phyloP scores from a whole-genome alignment of 2,329 filamentous ascomycete species.

The Neurospora crassa region DNA sequence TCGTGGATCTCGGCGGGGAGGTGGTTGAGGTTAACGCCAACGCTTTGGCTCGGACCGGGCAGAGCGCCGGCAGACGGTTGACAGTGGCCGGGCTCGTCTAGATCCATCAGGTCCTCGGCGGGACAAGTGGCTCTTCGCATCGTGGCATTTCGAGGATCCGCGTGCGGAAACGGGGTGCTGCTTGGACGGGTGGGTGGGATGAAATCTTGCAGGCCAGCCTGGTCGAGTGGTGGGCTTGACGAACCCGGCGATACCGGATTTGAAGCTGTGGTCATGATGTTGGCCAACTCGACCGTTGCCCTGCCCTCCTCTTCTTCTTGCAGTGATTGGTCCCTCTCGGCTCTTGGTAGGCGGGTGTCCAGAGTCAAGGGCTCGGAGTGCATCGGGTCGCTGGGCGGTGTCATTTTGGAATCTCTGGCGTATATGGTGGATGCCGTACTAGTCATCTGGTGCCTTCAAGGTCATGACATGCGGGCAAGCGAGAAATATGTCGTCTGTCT shows the following conservation, averaged over 20 bases:
- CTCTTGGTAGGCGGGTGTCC: conserved; percentile 20
- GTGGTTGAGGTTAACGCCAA: conserved; percentile 34
- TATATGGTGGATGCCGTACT: background rate
- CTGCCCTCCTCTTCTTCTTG: conserved; percentile 29
- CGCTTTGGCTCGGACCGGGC: conserved; percentile 15
- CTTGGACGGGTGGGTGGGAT: conserved; percentile 44
- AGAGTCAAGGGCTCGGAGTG: conserved; percentile 18
- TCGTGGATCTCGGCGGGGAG: conserved; percentile 65
- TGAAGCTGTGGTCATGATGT: conserved; percentile 38
- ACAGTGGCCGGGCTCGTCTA: conserved; percentile 12
- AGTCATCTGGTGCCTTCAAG: background rate
- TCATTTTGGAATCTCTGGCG: conserved; percentile 13
- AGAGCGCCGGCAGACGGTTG: conserved; percentile 18
- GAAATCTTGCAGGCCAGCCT: conserved; percentile 36
- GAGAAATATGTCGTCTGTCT: background rate
- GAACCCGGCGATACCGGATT: conserved; percentile 46
- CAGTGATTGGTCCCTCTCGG: conserved; percentile 18
- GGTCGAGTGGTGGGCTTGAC: conserved; percentile 40
- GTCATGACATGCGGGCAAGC: background rate
- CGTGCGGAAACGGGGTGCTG: conserved; percentile 50
- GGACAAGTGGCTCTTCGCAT: conserved; percentile 32
- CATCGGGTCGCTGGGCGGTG: conserved; percentile 11
- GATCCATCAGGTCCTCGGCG: conserved; percentile 19
- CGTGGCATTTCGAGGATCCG: conserved; percentile 37
- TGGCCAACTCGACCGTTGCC: conserved; percentile 32